Evolutionary conservation across 768 basidiomycete genomes (phyloP).

Genomic region (Tulasnella sp.): DNA sequence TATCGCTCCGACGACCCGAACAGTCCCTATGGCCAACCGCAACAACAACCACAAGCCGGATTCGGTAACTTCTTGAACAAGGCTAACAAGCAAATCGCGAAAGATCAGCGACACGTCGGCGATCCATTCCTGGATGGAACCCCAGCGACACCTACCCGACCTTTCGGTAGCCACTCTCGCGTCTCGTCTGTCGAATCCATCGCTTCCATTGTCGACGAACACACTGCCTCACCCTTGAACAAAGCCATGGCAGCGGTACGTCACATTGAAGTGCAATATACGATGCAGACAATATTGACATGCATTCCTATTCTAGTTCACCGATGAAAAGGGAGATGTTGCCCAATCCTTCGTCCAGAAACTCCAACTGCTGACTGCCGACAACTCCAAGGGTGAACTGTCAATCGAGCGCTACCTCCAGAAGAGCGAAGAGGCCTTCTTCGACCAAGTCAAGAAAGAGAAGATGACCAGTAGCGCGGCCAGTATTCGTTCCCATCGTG

Average conservation of each 20-base stretch:
- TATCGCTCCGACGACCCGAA: conserved; percentile 32
- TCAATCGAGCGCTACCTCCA: conserved; percentile 86
- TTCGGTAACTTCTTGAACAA: conserved; percentile 77
- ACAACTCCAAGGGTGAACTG: conserved; percentile 84
- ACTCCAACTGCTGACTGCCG: conserved; percentile 64
- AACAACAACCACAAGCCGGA: conserved; percentile 39
- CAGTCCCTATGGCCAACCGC: conserved; percentile 25
- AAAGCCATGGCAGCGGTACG: conserved; percentile 83
- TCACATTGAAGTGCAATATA: conserved; percentile 13
- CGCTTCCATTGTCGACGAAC: conserved; percentile 84
- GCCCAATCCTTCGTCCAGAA: conserved; percentile 83
- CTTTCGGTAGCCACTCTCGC: conserved; percentile 75
- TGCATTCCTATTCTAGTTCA: conserved; percentile 50
- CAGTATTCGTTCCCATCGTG: conserved; percentile 67
- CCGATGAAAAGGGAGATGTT: conserved; percentile 87
- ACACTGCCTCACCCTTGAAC: conserved; percentile 82
- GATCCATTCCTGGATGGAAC: conserved; percentile 75
- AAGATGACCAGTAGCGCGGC: conserved; percentile 69
- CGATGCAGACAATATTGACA: conserved; percentile 4
- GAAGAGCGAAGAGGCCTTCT: conserved; percentile 91
- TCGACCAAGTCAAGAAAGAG: conserved; percentile 81
- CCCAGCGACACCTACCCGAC: conserved; percentile 48
- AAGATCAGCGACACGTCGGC: conserved; percentile 65
- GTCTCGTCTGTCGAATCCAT: conserved; percentile 86
- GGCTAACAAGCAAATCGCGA: conserved; percentile 75